These are phyloP conservation scores for Serendipita vermifera DNA, from an alignment of 768 basidiomycete genomes.

Conservation along the genomic window DNA sequence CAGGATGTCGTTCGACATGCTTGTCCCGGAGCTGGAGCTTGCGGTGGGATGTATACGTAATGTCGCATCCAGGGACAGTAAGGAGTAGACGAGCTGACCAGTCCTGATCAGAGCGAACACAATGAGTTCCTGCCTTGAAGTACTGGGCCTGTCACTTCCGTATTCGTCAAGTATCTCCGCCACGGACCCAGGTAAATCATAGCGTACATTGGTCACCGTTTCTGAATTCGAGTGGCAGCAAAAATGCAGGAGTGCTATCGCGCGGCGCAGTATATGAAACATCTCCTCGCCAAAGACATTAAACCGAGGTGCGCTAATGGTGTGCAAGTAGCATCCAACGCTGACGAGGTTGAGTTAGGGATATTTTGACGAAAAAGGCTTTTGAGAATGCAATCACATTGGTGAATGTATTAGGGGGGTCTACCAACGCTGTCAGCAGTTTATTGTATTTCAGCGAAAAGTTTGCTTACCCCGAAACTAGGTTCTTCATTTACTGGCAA, in stretches of 20 bases:
- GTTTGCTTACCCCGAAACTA: slow-evolving; percentile 19
- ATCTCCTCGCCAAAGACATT: slow-evolving; percentile 59
- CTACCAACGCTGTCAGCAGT: slow-evolving; percentile 66
- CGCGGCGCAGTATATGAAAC: slow-evolving; percentile 65
- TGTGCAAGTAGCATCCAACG: slow-evolving; percentile 2
- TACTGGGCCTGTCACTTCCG: slow-evolving; percentile 72
- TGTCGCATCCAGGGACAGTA: slow-evolving; percentile 16
- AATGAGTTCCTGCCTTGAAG: slow-evolving; percentile 76
- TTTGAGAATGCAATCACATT: slow-evolving; percentile 79
- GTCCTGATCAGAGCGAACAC: slow-evolving; percentile 52
- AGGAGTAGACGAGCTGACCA: background rate
- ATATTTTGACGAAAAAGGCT: slow-evolving; percentile 52
- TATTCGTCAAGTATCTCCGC: slow-evolving; percentile 74
- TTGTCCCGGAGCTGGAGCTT: slow-evolving; percentile 74
- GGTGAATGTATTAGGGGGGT: slow-evolving; percentile 69
- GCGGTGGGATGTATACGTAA: slow-evolving; percentile 83
- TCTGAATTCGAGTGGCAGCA: slow-evolving; percentile 28
- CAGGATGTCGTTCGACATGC: slow-evolving; percentile 77
- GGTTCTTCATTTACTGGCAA: slow-evolving; percentile 75
- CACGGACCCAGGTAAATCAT: slow-evolving; percentile 41
- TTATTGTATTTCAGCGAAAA: no score
- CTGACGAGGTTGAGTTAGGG: slow-evolving; percentile 24
- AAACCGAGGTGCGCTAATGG: slow-evolving; percentile 50
- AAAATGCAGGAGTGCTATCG: slow-evolving; percentile 73
- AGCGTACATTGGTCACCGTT: background rate